Evolutionary conservation across 2,329 filamentous ascomycete species (phyloP), one percentile per base, ranked within the genome.

Genomic region (Knoxdaviesia capensis): DNA sequence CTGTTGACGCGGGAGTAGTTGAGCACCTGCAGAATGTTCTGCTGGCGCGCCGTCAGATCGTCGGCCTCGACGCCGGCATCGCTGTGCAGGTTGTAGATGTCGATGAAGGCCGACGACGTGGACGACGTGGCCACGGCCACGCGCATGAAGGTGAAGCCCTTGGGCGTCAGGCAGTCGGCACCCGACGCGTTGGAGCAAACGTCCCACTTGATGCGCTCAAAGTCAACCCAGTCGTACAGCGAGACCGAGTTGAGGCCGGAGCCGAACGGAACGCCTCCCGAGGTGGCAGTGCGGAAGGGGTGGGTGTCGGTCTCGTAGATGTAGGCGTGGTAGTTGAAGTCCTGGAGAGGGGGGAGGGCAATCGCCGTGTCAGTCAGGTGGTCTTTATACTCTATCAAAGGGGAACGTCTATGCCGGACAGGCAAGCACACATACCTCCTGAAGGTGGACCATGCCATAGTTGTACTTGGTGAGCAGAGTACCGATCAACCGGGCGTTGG

Each of bases 101-200:
- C 76, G 29, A 77, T 55, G 45, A 68, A 76, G 6, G 72, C 64
- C 10, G 66, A 66, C 34, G 63, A 59, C 20, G 20, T 20, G 20
- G 20, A 20, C n/a, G 41, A 41, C 44, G 41, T 42, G 6, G 61
- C 63, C 9, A 78, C 48, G 20, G 62, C 56, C 36, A 68, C 55
- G 8, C 74, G 67, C 74, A 80, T 78, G 39, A 74, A 73, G 1
- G 74, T 79, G 54, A 79, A 80, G 9, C 77, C 77, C 55, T 81
- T 81, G 28, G 74, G 77, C 1, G 76, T 80, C 47, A 80, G 57
- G 52, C 77, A 80, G 53, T 81, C 77, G 1, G 54, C 50, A 0
- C 63, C 64, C 0, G 68, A 71, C 34, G 64, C 64, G 50, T 71
- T 54, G 44, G 68, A 71, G 56, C 76, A 79, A 3, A 53, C 59